Conservation (phyloP, 208 protist genomes). For the Leishmania tropica region DNA sequence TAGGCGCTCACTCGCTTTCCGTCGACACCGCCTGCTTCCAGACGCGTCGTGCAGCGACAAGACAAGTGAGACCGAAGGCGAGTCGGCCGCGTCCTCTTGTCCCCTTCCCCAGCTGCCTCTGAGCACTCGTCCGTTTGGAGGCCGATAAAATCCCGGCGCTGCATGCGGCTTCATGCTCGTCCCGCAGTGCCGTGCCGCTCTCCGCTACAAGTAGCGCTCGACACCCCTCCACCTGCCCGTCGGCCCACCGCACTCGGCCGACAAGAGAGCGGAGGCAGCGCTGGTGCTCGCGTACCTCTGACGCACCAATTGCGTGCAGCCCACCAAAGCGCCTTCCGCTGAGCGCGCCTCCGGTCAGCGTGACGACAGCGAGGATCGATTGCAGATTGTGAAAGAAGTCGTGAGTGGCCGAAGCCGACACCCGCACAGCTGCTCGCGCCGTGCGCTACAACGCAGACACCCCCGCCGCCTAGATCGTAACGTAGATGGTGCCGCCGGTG, state of each 20-base stretch:
- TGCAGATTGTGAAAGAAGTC: background rate
- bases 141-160: background rate
- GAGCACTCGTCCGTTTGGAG: background rate
- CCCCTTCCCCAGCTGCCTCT: background rate
- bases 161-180: background rate
- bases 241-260: background rate
- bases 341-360: background rate
- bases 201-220: background rate
- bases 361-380: background rate
- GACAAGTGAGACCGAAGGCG: background rate
- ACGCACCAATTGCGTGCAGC: background rate
- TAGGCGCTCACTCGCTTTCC: background rate
- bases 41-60: background rate
- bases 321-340: background rate
- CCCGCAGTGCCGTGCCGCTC: background rate
- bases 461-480: conserved; percentile 7
- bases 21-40: background rate
- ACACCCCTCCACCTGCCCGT: background rate
- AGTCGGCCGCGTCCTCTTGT: background rate
- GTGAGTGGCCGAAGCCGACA: background rate
- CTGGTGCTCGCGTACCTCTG: background rate
- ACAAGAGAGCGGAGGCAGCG: background rate
- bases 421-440: background rate
- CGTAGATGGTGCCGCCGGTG: conserved; percentile 38
- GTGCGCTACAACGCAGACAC: background rate